phyloP scores from a whole-genome alignment of 768 basidiomycete species.

The Leccinum aurantiacum region DNA sequence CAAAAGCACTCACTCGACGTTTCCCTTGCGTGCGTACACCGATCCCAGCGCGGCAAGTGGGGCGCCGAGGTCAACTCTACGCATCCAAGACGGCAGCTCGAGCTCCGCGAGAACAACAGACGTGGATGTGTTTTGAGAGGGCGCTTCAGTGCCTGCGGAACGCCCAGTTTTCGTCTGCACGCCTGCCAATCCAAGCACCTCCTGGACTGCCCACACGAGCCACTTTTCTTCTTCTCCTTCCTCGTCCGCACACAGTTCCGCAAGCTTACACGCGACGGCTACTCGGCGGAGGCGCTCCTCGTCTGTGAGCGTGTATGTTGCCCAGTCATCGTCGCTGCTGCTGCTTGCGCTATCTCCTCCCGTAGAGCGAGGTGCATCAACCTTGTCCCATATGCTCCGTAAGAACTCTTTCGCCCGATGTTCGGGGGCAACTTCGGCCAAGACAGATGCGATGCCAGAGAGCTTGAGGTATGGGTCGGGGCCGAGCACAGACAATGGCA shows the following conservation, averaged over 20 bases:
- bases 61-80: slow-evolving; percentile 58
- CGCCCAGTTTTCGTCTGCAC: slow-evolving; percentile 3
- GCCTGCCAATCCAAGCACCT: slow-evolving; percentile 35
- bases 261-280: slow-evolving; percentile 47
- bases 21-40: slow-evolving; percentile 57
- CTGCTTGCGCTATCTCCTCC: slow-evolving; percentile 7
- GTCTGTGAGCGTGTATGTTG: slow-evolving; percentile 28
- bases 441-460: slow-evolving; percentile 62
- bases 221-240: slow-evolving; percentile 42
- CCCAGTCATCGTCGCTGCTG: slow-evolving; percentile 17
- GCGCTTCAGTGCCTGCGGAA: background rate
- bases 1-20: slow-evolving; percentile 37
- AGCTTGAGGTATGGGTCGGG: slow-evolving; percentile 61
- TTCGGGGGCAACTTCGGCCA: slow-evolving; percentile 49
- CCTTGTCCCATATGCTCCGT: slow-evolving; percentile 24
- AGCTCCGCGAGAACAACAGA: slow-evolving; percentile 48
- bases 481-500: slow-evolving; percentile 38
- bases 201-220: slow-evolving; percentile 45
- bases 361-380: background rate
- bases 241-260: slow-evolving; percentile 37
- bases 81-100: slow-evolving; percentile 59
- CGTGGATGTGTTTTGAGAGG: background rate
- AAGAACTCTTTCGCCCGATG: slow-evolving; percentile 29
- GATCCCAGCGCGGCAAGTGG: slow-evolving; percentile 67
- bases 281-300: slow-evolving; percentile 45